Base-by-base conservation (phyloP, 192 early-diverging fungal species). In the Coemansia sp. region DNA sequence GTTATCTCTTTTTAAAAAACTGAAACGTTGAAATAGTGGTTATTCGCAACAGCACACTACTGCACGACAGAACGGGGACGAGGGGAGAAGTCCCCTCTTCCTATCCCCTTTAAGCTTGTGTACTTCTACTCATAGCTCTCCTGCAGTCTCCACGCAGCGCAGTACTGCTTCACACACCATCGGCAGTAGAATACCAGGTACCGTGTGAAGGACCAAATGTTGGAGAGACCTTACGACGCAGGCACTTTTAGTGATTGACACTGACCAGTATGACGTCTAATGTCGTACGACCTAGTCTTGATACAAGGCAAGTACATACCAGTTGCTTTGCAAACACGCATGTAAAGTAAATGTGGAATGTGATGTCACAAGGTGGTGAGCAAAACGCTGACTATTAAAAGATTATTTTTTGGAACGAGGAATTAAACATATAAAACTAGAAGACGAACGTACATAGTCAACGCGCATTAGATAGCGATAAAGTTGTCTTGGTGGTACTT, bases 401-500 rank as follows among this genome's bases (percentile, higher is more conserved):
- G 35, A 46, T n/a, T 46, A 46, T n/a, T 46, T 46, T 46, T 46
- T 28, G 28, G 16, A 16, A 46, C 44, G 14, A 17, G 16, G 6
- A 46, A 46, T 37, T 46, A 46, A 46, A 46, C 44, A n/a, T n/a
- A 46, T 5, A 46, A 6, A 6, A 46, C 44, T 46, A 5, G 44
- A 46, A n/a, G n/a, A 46, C 44, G 44, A 46, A n/a, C 44, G 6
- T 46, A 17, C 44, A 46, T 46, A 46, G 47, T 50, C 47, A 50
- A 21, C 47, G 47, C 47, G n/a, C 19, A 50, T 9, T 50, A 21
- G 47, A 21, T 21, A 23, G 47, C 55, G 28, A 71, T 69, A 77
- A 81, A 81, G 70, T 70, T 76, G 21, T 75, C 62, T 28, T 28
- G 26, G 55, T 58, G 63, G 47, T 67, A 46, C 47, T 73, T 46